phyloP scores from a whole-genome alignment of 2,329 filamentous ascomycete species.

The Aspergillus alliaceus region DNA sequence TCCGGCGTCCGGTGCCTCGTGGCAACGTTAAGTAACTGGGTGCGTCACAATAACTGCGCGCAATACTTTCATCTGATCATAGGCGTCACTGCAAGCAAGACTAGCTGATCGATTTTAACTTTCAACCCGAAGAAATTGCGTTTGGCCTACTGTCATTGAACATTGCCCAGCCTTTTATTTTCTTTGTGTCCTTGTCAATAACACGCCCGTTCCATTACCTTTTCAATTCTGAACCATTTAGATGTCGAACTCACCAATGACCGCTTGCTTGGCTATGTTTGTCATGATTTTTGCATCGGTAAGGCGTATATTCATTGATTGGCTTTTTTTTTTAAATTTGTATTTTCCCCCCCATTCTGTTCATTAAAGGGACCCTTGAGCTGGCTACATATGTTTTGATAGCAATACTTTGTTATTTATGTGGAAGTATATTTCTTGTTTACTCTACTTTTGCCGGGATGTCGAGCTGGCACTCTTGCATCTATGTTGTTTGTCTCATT shows the following conservation, averaged over 20 bases:
- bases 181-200: background rate
- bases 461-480: conserved; percentile 21
- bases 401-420: background rate
- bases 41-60: background rate
- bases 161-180: background rate
- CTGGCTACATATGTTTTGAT: conserved; percentile 4
- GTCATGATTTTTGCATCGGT: conserved; percentile 24
- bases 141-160: background rate
- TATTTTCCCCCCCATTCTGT: background rate
- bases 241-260: conserved; percentile 7
- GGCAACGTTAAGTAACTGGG: conserved; percentile 17
- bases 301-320: conserved; percentile 22
- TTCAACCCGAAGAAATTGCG: background rate
- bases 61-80: background rate
- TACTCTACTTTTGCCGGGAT: conserved; percentile 6
- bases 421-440: background rate
- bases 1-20: conserved; percentile 36
- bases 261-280: conserved; percentile 17
- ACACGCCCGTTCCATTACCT: background rate
- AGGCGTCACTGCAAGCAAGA: background rate
- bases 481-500: conserved; percentile 4
- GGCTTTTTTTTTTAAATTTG: conserved; percentile 4
- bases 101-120: background rate
- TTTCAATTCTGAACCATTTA: background rate
- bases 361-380: conserved; percentile 6